Percentiles rank a stretch among this genome's conserved stretches.
Evolutionary conservation across 2,329 filamentous ascomycete species (phyloP).

Genomic region (Cercospora nicotianae): DNA sequence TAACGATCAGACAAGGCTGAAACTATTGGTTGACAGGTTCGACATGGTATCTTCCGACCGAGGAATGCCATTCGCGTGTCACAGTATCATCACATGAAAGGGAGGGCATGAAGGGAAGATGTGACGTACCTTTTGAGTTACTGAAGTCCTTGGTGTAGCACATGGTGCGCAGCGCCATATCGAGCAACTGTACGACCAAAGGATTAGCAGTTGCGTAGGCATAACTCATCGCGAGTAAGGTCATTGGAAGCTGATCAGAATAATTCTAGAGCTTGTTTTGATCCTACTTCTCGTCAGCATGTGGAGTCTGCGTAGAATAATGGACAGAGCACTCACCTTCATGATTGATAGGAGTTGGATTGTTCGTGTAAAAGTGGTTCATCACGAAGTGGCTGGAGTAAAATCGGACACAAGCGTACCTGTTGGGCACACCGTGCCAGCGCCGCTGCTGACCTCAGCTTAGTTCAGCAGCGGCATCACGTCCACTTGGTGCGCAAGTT

Average conservation of each 20-base stretch:
- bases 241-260: slow-evolving; percentile 45
- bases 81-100: slow-evolving; percentile 58
- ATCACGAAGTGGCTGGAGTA: slow-evolving; percentile 25
- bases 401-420: not conserved
- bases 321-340: slow-evolving; percentile 46
- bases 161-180: not conserved
- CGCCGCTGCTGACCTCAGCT: not conserved
- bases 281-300: slow-evolving; percentile 1
- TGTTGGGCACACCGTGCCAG: not conserved
- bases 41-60: slow-evolving; percentile 65
- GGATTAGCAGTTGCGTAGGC: not conserved
- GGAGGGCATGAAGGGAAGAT: not conserved
- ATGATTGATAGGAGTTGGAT: slow-evolving; percentile 60
- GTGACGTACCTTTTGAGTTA: slow-evolving; percentile 25
- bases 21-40: slow-evolving; percentile 63
- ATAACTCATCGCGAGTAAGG: not conserved
- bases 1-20: slow-evolving; percentile 68
- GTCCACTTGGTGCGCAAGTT: not conserved
- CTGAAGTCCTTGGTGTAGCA: not conserved
- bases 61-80: slow-evolving; percentile 65
- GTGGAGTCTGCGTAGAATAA: not conserved
- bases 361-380: slow-evolving; percentile 47
- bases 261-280: slow-evolving; percentile 56
- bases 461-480: not conserved
- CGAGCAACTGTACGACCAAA: not conserved